These are phyloP conservation scores for Solanum hybrid DNA, from an alignment of 305 asterid species.

Conservation along the genomic window DNA sequence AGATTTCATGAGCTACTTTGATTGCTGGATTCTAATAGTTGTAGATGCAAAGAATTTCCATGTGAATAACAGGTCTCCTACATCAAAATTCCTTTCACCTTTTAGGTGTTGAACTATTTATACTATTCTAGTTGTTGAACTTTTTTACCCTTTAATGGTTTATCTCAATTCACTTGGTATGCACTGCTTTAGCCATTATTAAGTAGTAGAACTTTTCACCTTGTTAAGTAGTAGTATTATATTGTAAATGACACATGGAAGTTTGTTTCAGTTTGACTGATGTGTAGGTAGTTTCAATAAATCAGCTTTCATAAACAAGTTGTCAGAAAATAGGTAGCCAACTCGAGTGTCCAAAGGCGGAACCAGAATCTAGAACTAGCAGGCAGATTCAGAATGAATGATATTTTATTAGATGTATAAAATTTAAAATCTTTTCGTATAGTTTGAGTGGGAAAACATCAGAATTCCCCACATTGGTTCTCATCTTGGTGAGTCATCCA, in stretches of 20 bases:
- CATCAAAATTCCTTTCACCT: not conserved
- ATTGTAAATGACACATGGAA: not conserved
- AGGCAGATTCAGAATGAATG: no score
- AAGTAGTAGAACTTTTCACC: not conserved
- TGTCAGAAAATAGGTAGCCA: not conserved
- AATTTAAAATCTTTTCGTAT: not conserved
- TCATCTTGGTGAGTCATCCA: not conserved
- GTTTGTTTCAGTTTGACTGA: not conserved
- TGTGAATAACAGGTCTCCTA: not conserved
- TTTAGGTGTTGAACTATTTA: not conserved
- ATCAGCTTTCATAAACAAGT: not conserved
- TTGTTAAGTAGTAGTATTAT: not conserved
- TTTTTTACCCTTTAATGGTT: not conserved
- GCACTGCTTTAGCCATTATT: not conserved
- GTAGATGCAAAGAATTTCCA: not conserved
- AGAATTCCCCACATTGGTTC: not conserved
- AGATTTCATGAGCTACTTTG: not conserved
- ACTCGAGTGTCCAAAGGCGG: no score
- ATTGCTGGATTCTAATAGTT: slow-evolving; percentile 1
- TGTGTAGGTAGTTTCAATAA: not conserved
- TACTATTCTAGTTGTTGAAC: not conserved
- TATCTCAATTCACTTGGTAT: not conserved
- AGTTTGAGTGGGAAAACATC: not conserved
- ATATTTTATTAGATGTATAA: no score
- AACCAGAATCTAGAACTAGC: no score